Evolutionary conservation across 1,284 basidiomycete genomes (phyloP).

Genomic region (Fomitopsis betulina): DNA sequence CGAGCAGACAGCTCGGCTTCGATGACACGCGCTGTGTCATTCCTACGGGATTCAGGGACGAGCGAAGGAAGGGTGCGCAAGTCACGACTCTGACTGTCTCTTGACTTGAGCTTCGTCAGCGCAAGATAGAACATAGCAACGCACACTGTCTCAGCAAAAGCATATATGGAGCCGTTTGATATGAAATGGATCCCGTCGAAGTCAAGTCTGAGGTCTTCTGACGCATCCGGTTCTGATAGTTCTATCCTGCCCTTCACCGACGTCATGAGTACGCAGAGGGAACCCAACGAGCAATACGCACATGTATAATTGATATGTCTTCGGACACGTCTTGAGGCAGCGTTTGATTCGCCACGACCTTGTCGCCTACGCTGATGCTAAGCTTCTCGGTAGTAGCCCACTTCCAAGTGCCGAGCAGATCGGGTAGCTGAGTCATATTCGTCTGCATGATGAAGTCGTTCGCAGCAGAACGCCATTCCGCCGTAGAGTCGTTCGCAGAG

Average conservation of each 20-base stretch:
- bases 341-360: slow-evolving; percentile 32
- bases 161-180: slow-evolving; percentile 74
- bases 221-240: slow-evolving; percentile 43
- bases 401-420: slow-evolving; percentile 57
- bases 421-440: slow-evolving; percentile 39
- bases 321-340: slow-evolving; percentile 30
- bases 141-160: slow-evolving; percentile 65
- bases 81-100: slow-evolving; percentile 49
- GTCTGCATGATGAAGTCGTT: slow-evolving; percentile 41
- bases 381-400: slow-evolving; percentile 62
- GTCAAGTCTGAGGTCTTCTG: slow-evolving; percentile 60
- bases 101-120: slow-evolving; percentile 8
- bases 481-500: slow-evolving; percentile 12
- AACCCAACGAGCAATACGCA: slow-evolving; percentile 30
- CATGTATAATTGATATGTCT: slow-evolving; percentile 58
- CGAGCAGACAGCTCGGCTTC: slow-evolving; percentile 61
- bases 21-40: slow-evolving; percentile 61
- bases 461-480: slow-evolving; percentile 47
- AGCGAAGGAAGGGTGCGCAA: slow-evolving; percentile 65
- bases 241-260: slow-evolving; percentile 64
- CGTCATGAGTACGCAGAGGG: neutral
- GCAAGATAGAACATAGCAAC: slow-evolving; percentile 14
- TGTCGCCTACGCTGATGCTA: slow-evolving; percentile 63
- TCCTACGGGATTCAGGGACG: slow-evolving; percentile 49
- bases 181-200: slow-evolving; percentile 79